Percentiles rank a stretch among this genome's conserved stretches.
phyloP scores from a whole-genome alignment of 2,329 filamentous ascomycete genomes.

The Trichoderma koningii region DNA sequence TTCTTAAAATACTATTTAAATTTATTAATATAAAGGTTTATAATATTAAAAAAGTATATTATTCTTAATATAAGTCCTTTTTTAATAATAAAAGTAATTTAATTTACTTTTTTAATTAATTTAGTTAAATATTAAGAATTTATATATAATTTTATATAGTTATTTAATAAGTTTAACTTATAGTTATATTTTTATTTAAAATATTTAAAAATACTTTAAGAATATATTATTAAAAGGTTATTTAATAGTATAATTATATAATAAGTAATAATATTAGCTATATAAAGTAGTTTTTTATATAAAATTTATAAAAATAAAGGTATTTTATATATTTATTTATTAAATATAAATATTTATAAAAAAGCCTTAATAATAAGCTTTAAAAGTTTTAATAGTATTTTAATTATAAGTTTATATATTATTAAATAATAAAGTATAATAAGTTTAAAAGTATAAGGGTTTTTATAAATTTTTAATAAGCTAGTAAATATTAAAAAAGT shows the following conservation, averaged over 20 bases:
- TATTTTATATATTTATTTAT: background rate
- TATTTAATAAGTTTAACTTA: slow-evolving; percentile 5
- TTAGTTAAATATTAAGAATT: background rate
- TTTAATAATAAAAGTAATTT: slow-evolving; percentile 5
- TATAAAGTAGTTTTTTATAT: background rate
- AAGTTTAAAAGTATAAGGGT: too few relatives aligned
- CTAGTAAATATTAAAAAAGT: too few relatives aligned
- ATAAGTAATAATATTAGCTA: slow-evolving; percentile 8
- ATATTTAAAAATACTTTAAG: background rate
- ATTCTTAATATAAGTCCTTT: background rate
- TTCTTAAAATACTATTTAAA: too few relatives aligned
- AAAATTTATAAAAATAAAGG: too few relatives aligned
- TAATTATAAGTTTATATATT: too few relatives aligned
- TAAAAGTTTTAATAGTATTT: too few relatives aligned
- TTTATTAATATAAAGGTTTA: too few relatives aligned
- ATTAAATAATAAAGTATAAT: too few relatives aligned
- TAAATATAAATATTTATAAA: background rate
- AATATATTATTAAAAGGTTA: background rate
- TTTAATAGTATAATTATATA: background rate
- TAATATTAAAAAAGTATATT: background rate
- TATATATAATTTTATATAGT: background rate
- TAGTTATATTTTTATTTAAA: background rate
- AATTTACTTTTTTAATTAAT: too few relatives aligned
- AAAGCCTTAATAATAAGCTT: background rate
- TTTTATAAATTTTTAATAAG: too few relatives aligned